A percentile compares a stretch with the other conserved stretches of the same genome.
phyloP scores from a whole-genome alignment of 2,329 filamentous ascomycete genomes.

The Byssochlamys sp. region DNA sequence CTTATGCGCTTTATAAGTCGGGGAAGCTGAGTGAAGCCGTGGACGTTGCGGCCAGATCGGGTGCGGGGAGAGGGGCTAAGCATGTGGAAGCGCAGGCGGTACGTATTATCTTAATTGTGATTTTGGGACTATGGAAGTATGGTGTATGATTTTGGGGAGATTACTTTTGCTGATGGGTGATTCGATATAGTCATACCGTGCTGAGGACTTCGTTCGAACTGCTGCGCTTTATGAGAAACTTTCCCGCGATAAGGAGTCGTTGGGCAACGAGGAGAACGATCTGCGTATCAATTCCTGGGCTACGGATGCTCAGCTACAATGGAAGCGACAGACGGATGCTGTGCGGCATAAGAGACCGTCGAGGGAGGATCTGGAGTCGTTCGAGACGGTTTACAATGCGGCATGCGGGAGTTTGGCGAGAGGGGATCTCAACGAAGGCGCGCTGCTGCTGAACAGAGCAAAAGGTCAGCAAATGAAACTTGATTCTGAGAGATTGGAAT shows the following conservation, averaged over 20 bases:
- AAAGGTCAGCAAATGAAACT: conserved; percentile 32
- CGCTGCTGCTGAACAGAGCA: conserved; percentile 50
- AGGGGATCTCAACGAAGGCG: conserved; percentile 49
- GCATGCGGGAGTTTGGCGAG: conserved; percentile 54
- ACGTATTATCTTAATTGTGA: conserved; percentile 16
- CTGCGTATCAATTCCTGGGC: conserved; percentile 53
- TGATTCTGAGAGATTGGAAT: conserved; percentile 3
- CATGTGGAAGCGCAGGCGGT: conserved; percentile 56
- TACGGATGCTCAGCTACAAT: conserved; percentile 53
- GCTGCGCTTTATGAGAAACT: conserved; percentile 47
- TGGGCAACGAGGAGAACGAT: conserved; percentile 48
- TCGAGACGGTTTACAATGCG: conserved; percentile 57
- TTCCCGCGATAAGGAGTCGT: conserved; percentile 28
- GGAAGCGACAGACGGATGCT: conserved; percentile 44
- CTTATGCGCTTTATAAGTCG: conserved; percentile 55
- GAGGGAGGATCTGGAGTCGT: conserved; percentile 52
- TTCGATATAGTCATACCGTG: conserved; percentile 40
- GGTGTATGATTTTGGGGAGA: not conserved
- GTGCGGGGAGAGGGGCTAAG: conserved; percentile 41
- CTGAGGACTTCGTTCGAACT: conserved; percentile 50
- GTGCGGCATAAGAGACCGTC: conserved; percentile 45
- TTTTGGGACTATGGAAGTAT: not conserved
- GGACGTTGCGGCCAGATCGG: conserved; percentile 36
- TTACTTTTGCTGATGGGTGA: not conserved
- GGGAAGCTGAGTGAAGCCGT: conserved; percentile 48